phyloP scores from a whole-genome alignment of 2,329 filamentous ascomycete species.

The Nannizziopsis barbatae region DNA sequence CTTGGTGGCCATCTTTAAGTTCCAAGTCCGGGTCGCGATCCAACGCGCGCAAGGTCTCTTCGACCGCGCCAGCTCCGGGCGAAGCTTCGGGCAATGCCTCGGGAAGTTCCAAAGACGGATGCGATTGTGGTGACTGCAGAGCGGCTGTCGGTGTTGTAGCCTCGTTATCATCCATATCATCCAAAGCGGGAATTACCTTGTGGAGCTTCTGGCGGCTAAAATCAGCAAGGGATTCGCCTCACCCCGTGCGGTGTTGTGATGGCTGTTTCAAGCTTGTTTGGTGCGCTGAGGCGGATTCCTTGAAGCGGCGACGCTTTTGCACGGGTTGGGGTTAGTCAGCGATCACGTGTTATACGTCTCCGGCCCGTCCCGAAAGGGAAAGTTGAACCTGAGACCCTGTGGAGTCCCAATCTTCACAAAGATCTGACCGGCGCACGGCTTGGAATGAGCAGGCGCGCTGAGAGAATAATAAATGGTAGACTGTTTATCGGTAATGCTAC shows the following conservation, averaged over 20 bases:
- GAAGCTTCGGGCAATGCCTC: not conserved
- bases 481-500: too few relatives aligned
- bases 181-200: not conserved
- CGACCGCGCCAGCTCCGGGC: not conserved
- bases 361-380: too few relatives aligned
- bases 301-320: constrained; percentile 14
- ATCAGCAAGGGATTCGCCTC: constrained; percentile 8
- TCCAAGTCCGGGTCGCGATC: not conserved
- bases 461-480: too few relatives aligned
- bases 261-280: too few relatives aligned
- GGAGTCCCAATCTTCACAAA: too few relatives aligned
- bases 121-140: not conserved
- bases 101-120: not conserved
- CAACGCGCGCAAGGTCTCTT: not conserved
- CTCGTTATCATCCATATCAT: not conserved
- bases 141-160: not conserved
- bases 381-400: too few relatives aligned
- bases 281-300: not conserved
- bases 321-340: not conserved
- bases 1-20: not conserved
- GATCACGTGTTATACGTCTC: too few relatives aligned
- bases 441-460: too few relatives aligned
- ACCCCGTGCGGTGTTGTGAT: not conserved
- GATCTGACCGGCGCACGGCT: too few relatives aligned
- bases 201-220: constrained; percentile 8